Evolutionary conservation across 2,329 filamentous ascomycete species (phyloP).

Genomic region (Didymella glomerata): DNA sequence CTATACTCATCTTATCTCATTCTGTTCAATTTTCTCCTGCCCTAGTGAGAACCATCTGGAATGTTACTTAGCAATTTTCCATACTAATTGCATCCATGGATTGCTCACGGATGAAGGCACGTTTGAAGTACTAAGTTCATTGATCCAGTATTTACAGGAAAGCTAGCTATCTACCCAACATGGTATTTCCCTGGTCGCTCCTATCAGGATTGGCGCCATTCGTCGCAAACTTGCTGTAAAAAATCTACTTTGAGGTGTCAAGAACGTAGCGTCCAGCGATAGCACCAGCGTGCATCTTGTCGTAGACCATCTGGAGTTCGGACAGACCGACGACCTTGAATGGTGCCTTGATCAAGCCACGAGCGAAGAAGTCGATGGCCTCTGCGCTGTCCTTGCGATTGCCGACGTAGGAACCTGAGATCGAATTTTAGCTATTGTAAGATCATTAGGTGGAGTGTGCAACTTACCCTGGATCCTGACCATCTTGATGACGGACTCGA

Average conservation of each 20-base stretch:
- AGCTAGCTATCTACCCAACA: slow-evolving; percentile 10
- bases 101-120: neutral
- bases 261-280: slow-evolving; percentile 83
- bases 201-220: slow-evolving; percentile 13
- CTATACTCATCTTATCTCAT: neutral
- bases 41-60: too few species aligned
- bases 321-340: slow-evolving; percentile 85
- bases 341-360: slow-evolving; percentile 85
- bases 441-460: slow-evolving; percentile 34
- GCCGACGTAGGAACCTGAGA: slow-evolving; percentile 72
- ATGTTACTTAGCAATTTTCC: too few species aligned
- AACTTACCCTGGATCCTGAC: slow-evolving; percentile 74
- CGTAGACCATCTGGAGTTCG: slow-evolving; percentile 81
- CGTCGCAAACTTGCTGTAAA: neutral
- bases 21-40: neutral
- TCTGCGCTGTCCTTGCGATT: slow-evolving; percentile 88
- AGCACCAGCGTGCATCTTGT: slow-evolving; percentile 71
- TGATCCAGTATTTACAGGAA: slow-evolving; percentile 18
- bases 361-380: slow-evolving; percentile 87
- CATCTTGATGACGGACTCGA: slow-evolving; percentile 89
- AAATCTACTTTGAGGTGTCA: slow-evolving; percentile 63
- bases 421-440: neutral
- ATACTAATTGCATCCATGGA: neutral
- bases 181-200: slow-evolving; percentile 14
- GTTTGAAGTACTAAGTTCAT: neutral